Evolutionary conservation across 257 asterid genomes (phyloP), one percentile per base, ranked within the genome.

Genomic region (Datura wrightii): DNA sequence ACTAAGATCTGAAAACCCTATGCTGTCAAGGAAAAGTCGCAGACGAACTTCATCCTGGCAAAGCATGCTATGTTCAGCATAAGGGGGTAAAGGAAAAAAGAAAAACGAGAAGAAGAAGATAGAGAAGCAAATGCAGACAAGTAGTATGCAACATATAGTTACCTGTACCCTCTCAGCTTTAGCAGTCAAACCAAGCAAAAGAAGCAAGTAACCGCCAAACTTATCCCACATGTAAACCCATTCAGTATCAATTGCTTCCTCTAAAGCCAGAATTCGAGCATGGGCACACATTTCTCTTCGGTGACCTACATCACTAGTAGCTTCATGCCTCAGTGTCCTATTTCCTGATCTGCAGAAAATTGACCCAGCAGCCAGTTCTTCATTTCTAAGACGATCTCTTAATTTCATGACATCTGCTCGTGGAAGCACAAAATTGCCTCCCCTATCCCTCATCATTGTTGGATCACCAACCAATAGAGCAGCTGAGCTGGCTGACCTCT

Each of bases 211-310:
- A 82, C 99, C 99, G 82, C 99, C 99, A 83, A 97, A 97, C 90
- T 93, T 95, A 90, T 97, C 99, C 99, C 99, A 97, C 99, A 97
- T 97, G 92, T 95, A 97, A 60, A 97, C 99, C 99, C 99, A 97
- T 80, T 97, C 99, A 14, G 99, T 97, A 86, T 97, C 99, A 87
- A 97, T 97, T 83, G 99, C 98, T 90, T 97, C 99, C 90, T 95
- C 99, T 83, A 97, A 91, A 83, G 98, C 97, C 55, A 97, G 92
- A 84, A 97, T 97, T 87, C 99, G 91, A 78, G 99, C 99, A 94
- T 95, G 99, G 56, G 99, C 99, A 89, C 99, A 94, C 96, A 95
- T 90, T 86, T 94, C 99, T 91, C 99, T 93, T 90, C 94, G 91
- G 87, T 95, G 97, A 31, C 97, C 98, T 54, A 92, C 90, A 85